Conservation (phyloP, 805 yeast species). For the Candida caryicola region DNA sequence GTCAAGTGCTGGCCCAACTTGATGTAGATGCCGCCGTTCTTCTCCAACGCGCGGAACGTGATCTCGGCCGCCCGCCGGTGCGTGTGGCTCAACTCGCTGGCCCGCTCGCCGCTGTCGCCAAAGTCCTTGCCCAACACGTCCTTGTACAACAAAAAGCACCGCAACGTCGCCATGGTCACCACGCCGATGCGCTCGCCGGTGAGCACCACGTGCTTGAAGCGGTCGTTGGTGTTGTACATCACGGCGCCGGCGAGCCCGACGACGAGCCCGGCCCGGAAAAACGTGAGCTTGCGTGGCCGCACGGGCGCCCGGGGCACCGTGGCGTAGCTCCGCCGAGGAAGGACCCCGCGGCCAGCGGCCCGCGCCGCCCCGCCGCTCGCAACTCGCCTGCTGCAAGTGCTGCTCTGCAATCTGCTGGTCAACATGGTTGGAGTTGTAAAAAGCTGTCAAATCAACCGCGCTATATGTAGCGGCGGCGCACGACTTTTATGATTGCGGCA, state of each 20-base stretch:
- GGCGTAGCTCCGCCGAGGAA: too few species aligned
- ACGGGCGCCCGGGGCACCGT: too few species aligned
- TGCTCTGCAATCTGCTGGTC: too few species aligned
- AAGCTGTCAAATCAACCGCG: too few species aligned
- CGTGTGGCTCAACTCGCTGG: constrained; percentile 55
- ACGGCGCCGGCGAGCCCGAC: constrained; percentile 27
- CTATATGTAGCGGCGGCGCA: too few species aligned
- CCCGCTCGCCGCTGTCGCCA: constrained; percentile 42
- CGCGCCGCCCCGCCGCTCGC: too few species aligned
- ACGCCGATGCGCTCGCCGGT: constrained; percentile 54
- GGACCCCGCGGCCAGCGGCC: too few species aligned
- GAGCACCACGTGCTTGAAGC: constrained; percentile 30
- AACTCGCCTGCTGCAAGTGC: too few species aligned
- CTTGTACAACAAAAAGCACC: constrained; percentile 73
- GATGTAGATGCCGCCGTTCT: constrained; percentile 89
- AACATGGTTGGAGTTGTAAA: too few species aligned
- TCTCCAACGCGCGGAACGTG: constrained; percentile 74
- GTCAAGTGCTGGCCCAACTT: constrained; percentile 93
- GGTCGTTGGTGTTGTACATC: constrained; percentile 37
- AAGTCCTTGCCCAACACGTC: constrained; percentile 48
- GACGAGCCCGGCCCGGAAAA: constrained; percentile 25
- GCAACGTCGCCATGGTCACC: constrained; percentile 63
- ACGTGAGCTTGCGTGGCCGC: constrained; percentile 5
- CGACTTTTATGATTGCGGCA: too few species aligned
- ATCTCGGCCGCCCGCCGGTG: constrained; percentile 76